Conservation (phyloP, 768 basidiomycete genomes). For the Amanita rubescens region DNA sequence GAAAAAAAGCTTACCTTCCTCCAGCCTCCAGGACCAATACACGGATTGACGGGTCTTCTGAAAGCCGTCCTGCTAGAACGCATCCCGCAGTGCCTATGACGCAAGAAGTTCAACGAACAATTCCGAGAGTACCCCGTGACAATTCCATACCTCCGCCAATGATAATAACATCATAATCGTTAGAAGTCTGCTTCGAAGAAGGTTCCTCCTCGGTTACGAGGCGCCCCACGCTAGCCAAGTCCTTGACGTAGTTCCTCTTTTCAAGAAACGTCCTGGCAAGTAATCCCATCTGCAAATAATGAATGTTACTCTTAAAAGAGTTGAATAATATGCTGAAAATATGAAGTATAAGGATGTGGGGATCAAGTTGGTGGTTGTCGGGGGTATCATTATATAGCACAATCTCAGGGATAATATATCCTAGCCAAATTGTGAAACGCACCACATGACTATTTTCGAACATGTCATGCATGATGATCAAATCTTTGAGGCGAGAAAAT, state of each 20-base stretch:
- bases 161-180: slow-evolving; percentile 42
- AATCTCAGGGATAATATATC: too few relatives aligned
- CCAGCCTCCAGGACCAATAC: slow-evolving; percentile 55
- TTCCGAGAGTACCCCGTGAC: not conserved
- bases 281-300: slow-evolving; percentile 16
- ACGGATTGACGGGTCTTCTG: slow-evolving; percentile 42
- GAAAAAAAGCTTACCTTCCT: slow-evolving; percentile 35
- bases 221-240: slow-evolving; percentile 17
- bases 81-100: slow-evolving; percentile 56
- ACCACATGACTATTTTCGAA: too few relatives aligned
- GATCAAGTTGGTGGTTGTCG: too few relatives aligned
- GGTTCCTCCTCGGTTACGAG: slow-evolving; percentile 4
- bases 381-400: too few relatives aligned
- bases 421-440: too few relatives aligned
- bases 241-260: slow-evolving; percentile 14
- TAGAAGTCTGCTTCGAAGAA: slow-evolving; percentile 6
- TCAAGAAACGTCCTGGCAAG: slow-evolving; percentile 15
- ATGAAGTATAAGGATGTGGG: too few relatives aligned
- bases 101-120: too few relatives aligned
- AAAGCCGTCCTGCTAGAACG: slow-evolving; percentile 48
- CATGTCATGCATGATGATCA: too few relatives aligned
- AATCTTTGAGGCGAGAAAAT: too few relatives aligned
- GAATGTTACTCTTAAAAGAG: too few relatives aligned
- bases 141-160: slow-evolving; percentile 40
- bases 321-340: too few relatives aligned